Percentiles rank a stretch among this genome's conserved stretches.
phyloP scores from a whole-genome alignment of 1,139 yeast genomes.

The Blastobotrys serpentis region DNA sequence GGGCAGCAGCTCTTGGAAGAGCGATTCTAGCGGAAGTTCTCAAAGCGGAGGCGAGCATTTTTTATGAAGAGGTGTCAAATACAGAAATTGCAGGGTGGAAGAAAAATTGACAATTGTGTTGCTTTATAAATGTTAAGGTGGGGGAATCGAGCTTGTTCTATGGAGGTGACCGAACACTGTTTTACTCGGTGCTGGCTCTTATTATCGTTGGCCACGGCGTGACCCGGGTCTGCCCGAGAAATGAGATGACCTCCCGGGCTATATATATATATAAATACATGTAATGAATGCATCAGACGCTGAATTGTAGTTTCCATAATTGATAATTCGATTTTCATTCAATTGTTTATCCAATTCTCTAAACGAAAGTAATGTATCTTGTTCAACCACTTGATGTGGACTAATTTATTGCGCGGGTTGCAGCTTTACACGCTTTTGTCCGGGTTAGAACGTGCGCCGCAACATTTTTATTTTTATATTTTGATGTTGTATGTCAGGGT shows the following conservation, averaged over 20 bases:
- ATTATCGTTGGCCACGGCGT: conserved; percentile 3
- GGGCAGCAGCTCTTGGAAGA: conserved; percentile 17
- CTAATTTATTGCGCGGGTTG: too few relatives aligned
- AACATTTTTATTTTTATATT: background rate
- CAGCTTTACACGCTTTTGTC: background rate
- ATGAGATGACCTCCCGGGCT: background rate
- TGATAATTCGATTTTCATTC: too few relatives aligned
- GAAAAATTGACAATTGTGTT: conserved; percentile 3
- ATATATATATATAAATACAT: too few relatives aligned
- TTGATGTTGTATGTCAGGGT: background rate
- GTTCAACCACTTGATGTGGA: too few relatives aligned
- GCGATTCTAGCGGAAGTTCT: conserved; percentile 22
- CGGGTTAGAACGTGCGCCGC: background rate
- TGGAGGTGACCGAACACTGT: conserved; percentile 5
- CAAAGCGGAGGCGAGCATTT: conserved; percentile 19
- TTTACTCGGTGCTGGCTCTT: conserved; percentile 5
- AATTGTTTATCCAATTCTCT: too few relatives aligned
- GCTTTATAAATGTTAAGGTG: conserved; percentile 5
- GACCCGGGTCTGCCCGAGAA: conserved; percentile 16
- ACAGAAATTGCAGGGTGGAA: background rate
- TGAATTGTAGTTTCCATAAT: too few relatives aligned
- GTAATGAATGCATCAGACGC: too few relatives aligned
- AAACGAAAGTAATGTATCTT: too few relatives aligned
- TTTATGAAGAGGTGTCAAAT: background rate
- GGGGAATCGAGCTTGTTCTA: conserved; percentile 2